Evolutionary conservation across 2,329 filamentous ascomycete genomes (phyloP).

Genomic region (Dothistroma pini): DNA sequence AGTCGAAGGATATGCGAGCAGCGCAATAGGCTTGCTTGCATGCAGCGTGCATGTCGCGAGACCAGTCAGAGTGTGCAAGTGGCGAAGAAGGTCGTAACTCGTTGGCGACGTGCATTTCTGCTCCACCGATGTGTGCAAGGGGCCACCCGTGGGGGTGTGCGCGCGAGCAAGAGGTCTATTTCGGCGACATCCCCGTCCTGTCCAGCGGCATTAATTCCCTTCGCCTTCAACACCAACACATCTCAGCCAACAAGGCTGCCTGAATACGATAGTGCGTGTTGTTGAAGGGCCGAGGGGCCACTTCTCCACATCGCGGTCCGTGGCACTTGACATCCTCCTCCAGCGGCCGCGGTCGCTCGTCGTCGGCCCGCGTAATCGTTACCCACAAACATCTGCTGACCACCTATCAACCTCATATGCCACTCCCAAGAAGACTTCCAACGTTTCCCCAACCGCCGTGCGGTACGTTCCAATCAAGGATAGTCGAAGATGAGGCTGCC

Average conservation of each 20-base stretch:
- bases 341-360: not conserved
- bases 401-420: not conserved
- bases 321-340: not conserved
- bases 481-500: not conserved
- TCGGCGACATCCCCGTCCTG: not conserved
- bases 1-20: not conserved
- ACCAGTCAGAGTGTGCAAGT: not conserved
- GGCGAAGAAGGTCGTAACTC: not conserved
- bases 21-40: constrained; percentile 4
- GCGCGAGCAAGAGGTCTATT: not conserved
- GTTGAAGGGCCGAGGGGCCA: not conserved
- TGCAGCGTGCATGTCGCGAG: not conserved
- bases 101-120: not conserved
- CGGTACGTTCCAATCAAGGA: no score
- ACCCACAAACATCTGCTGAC: not conserved
- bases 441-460: no score
- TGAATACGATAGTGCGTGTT: not conserved
- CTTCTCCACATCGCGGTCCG: not conserved
- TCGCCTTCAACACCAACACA: not conserved
- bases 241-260: not conserved
- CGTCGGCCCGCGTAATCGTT: not conserved
- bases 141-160: not conserved
- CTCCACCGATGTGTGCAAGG: not conserved
- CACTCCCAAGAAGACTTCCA: not conserved
- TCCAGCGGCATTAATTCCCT: not conserved